A percentile compares a stretch with the other conserved stretches of the same genome.
These are phyloP conservation scores for Vigna hirtella DNA, from an alignment of 306 rosid genomes.

Conservation along the genomic window DNA sequence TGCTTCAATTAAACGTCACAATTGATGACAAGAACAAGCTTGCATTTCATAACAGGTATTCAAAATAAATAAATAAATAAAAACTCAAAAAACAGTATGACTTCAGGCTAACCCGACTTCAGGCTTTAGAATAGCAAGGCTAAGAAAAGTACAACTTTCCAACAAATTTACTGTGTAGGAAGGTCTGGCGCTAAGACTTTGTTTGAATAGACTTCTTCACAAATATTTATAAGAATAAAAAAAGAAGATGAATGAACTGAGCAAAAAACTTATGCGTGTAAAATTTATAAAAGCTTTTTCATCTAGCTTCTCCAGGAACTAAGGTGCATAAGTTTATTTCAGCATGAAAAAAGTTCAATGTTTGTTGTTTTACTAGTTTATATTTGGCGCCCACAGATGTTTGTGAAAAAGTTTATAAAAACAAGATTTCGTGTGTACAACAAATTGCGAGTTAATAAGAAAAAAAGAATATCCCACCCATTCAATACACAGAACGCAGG, in stretches of 20 bases:
- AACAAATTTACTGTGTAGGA: background rate
- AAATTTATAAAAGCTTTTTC: no score
- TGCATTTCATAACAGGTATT: conserved; percentile 8
- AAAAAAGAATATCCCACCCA: background rate
- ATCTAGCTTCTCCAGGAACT: no score
- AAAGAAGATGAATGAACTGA: no score
- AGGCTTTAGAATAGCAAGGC: conserved; percentile 21
- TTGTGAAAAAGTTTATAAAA: no score
- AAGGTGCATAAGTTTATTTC: no score
- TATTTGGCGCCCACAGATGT: no score
- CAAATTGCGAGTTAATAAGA: background rate
- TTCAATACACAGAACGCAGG: background rate
- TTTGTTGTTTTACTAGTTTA: no score
- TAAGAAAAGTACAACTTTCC: background rate
- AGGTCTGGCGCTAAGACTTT: conserved; percentile 1
- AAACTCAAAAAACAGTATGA: background rate
- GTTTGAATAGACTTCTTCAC: no score
- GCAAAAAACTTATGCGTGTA: no score
- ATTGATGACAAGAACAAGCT: background rate
- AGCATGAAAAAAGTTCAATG: no score
- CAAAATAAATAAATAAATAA: conserved; percentile 17
- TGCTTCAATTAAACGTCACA: conserved; percentile 12
- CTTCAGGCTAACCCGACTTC: conserved; percentile 9
- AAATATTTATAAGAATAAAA: no score
- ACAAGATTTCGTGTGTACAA: no score